phyloP scores from a whole-genome alignment of 768 basidiomycete genomes.

The Mycena metata region DNA sequence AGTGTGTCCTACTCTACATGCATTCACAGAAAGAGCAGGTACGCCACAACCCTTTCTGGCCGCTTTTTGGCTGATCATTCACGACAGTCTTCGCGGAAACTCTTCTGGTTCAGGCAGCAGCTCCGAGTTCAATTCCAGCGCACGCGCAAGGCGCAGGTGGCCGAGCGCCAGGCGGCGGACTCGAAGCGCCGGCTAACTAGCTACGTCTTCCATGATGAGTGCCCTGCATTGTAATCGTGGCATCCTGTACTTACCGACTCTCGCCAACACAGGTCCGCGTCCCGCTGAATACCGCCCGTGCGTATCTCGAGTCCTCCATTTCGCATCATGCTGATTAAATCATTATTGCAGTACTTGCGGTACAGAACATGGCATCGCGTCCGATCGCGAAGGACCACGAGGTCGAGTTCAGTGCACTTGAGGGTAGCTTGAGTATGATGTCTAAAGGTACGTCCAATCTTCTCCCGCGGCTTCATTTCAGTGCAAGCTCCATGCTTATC shows the following conservation, averaged over 20 bases:
- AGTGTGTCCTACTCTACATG: conserved; percentile 69
- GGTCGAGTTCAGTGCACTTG: conserved; percentile 81
- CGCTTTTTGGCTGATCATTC: neutral
- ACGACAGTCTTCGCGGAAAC: conserved; percentile 56
- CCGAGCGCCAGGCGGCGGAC: conserved; percentile 63
- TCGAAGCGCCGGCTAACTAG: conserved; percentile 48
- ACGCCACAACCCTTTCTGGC: conserved; percentile 13
- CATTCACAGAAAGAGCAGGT: conserved; percentile 56
- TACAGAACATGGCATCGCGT: conserved; percentile 82
- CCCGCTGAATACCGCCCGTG: conserved; percentile 70
- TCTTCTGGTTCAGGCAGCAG: conserved; percentile 63
- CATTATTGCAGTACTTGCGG: conserved; percentile 63
- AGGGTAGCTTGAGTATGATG: conserved; percentile 80
- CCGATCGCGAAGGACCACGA: conserved; percentile 71
- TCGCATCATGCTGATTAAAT: neutral
- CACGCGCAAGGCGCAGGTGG: conserved; percentile 58
- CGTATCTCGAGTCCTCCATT: neutral
- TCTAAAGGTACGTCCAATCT: conserved; percentile 62
- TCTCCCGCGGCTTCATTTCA: conserved; percentile 13
- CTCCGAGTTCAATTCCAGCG: conserved; percentile 64
- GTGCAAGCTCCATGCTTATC: neutral
- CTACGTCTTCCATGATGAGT: conserved; percentile 49
- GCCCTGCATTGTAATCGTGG: neutral
- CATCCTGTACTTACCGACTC: neutral
- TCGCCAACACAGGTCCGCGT: conserved; percentile 64